Base-by-base conservation (phyloP, 306 rosid genomes). In the cucumber (Cucumis sativus) region DNA sequence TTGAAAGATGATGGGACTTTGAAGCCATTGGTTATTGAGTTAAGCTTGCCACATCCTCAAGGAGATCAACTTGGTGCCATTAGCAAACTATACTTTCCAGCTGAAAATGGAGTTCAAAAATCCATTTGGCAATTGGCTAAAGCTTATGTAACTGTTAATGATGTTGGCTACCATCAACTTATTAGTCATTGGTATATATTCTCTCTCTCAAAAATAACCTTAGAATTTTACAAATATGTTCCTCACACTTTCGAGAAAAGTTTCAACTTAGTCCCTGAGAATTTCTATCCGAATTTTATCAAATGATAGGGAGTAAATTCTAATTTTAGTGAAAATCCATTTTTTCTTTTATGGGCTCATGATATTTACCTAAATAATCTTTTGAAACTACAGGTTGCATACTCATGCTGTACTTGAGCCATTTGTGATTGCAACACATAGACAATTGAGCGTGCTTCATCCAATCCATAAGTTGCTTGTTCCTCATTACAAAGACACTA, bases 351-450 rank as follows among this genome's bases (percentile, higher is more conserved):
- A 2, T 45, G 35, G 21, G 8, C 25, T 62, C 77, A 18, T n/a
- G 28, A 35, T 49, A 58, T 23, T 58, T 11, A 18, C 7, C 11
- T 43, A 43, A 43, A 2, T 16, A 60, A 62, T 28, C 1, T 10
- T 17, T 65, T 35, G 49, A 65, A 39, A 74, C 43, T 56, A 14
- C 84, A 91, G 97, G 96, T 75, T 94, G 81, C 83, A 88, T 78
- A 90, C 97, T 71, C 98, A 88, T 80, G 97, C 97, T 1, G 88
- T 43, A 61, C 89, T 88, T 8, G 97, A 94, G 82, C 98, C 97
- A 43, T 88, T 94, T 63, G 72, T 88, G 71, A 91, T 94, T 80
- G 90, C 98, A 18, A 72, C 91, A 82, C 88, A 90, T 18, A 81
- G 98, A 66, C 95, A 87, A 49, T 85, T 94, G 57, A 94, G 98